Evolutionary conservation across 2,329 filamentous ascomycete species (phyloP).

Genomic region (Arthroderma sp.): DNA sequence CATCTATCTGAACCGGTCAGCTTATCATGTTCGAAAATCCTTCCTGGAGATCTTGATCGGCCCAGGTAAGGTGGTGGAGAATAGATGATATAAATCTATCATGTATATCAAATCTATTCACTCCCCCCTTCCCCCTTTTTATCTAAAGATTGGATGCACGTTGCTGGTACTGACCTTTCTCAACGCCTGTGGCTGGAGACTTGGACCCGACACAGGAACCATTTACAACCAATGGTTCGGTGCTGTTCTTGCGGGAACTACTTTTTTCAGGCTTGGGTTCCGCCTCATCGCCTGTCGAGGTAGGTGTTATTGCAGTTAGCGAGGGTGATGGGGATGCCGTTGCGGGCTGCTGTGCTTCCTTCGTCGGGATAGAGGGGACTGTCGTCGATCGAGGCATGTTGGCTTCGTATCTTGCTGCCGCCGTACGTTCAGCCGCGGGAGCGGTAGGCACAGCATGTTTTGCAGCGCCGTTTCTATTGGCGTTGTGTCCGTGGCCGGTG

Average conservation of each 20-base stretch:
- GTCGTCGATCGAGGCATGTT: not conserved
- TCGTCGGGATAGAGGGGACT: not conserved
- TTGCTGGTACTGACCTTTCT: not conserved
- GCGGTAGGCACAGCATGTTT: not conserved
- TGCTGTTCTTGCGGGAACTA: conserved; percentile 13
- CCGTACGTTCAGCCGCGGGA: not conserved
- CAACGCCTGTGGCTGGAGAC: conserved; percentile 5
- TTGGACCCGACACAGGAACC: conserved; percentile 21
- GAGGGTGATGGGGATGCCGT: not conserved
- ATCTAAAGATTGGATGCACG: not conserved
- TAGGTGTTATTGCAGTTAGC: conserved; percentile 13
- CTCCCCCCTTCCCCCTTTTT: too few relatives aligned
- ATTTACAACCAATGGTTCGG: conserved; percentile 26
- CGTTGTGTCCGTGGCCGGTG: not conserved
- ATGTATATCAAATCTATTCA: not conserved
- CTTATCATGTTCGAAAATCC: not conserved
- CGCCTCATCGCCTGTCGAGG: conserved; percentile 14
- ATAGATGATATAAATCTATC: not conserved
- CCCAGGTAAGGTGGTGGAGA: not conserved
- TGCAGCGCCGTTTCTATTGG: not conserved
- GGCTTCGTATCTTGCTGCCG: not conserved
- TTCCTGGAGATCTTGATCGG: not conserved
- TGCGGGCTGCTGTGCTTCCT: not conserved
- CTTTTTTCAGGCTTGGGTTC: conserved; percentile 10
- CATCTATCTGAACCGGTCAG: not conserved